These are phyloP conservation scores for Schwanniomyces vanrijiae DNA, from an alignment of 805 yeast species.

Conservation along the genomic window DNA sequence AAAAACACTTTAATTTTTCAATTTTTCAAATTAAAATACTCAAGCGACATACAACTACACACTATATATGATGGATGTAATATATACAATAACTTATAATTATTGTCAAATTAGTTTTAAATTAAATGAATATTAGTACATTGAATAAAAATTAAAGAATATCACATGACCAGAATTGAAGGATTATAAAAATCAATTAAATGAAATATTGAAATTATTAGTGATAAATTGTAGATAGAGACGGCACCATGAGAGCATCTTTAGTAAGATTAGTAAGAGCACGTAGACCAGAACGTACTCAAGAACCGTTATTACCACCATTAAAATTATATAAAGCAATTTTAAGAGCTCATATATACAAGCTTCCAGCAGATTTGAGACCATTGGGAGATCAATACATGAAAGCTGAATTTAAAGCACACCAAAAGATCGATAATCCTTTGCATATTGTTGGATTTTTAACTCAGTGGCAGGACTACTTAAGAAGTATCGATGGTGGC, in stretches of 20 bases:
- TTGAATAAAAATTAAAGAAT: not conserved
- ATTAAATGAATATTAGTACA: not conserved
- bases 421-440: constrained; percentile 80
- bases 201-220: not conserved
- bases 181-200: not conserved
- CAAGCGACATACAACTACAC: no score
- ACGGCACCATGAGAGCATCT: constrained; percentile 35
- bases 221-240: not conserved
- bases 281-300: constrained; percentile 40
- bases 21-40: no score
- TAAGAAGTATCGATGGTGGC: constrained; percentile 53
- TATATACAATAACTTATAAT: no score
- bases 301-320: constrained; percentile 72
- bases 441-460: constrained; percentile 90
- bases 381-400: constrained; percentile 89
- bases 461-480: constrained; percentile 90
- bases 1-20: no score
- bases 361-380: constrained; percentile 68
- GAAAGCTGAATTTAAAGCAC: constrained; percentile 84
- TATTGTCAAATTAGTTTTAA: not conserved
- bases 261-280: constrained; percentile 34
- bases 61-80: no score
- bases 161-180: not conserved
- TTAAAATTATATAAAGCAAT: constrained; percentile 74
- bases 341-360: constrained; percentile 68